Percentiles rank a stretch among this genome's conserved stretches.
These are phyloP conservation scores for Chalciporus sp. DNA, from an alignment of 1,284 basidiomycete genomes.

Conservation along the genomic window DNA sequence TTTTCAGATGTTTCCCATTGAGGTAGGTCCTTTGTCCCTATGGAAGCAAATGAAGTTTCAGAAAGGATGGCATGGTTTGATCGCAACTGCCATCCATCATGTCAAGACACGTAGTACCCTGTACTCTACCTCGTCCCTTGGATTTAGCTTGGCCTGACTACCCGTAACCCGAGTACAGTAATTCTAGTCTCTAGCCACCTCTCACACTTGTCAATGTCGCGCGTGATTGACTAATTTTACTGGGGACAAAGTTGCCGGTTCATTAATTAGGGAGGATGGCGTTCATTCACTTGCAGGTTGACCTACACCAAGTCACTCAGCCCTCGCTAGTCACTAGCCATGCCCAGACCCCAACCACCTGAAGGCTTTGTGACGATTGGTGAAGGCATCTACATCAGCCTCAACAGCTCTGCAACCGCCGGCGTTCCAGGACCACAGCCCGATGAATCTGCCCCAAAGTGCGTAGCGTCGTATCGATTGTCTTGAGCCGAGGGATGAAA, in stretches of 20 bases:
- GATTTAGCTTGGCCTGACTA: neutral
- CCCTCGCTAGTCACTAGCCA: neutral
- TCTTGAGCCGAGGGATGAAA: neutral
- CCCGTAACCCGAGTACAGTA: no score
- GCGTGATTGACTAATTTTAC: neutral
- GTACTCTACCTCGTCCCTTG: neutral
- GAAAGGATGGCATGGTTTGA: neutral
- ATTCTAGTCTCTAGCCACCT: no score
- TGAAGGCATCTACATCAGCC: slow-evolving; percentile 24
- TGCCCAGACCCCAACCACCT: slow-evolving; percentile 20
- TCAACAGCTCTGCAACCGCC: neutral
- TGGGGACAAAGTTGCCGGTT: neutral
- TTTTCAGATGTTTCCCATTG: no score
- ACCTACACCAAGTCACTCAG: neutral
- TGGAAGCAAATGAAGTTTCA: no score
- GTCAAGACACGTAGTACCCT: neutral
- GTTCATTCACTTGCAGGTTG: neutral
- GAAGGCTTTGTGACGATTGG: slow-evolving; percentile 25
- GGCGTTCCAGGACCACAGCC: neutral
- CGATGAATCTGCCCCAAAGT: slow-evolving; percentile 21
- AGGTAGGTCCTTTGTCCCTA: no score
- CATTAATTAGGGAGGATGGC: neutral
- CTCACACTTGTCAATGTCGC: no score
- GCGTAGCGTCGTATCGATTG: neutral
- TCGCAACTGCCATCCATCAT: neutral